Base-by-base conservation (phyloP, 306 rosid genomes). In the Trichosanthes cucumerina region DNA sequence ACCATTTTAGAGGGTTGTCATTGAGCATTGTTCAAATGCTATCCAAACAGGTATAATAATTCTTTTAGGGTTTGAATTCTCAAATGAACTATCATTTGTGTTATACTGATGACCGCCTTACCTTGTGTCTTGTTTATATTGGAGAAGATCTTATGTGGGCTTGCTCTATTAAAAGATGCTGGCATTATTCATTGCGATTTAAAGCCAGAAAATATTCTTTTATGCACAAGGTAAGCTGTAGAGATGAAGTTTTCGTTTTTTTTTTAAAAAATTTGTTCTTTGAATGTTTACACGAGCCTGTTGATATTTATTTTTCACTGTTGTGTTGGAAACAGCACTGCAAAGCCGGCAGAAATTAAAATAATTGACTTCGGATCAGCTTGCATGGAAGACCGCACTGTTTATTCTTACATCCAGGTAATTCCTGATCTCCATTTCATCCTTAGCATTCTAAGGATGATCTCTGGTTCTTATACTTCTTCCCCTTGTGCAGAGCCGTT, bases 341-440 rank as follows among this genome's bases (percentile, higher is more conserved):
- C 91, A 73, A 92, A 91, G 93, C 98, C 93, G 59, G 93, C 97
- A 79, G 99, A 90, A 87, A 86, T 96, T 70, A 96, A 96, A 84
- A 89, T 92, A 80, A 96, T 96, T 79, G 99, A 96, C 89, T 96
- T 96, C 80, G 99, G 99, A 87, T 96, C 99, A 15, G 99, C 99
- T 79, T 96, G 99, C 92, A 87, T 96, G 99, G 98, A 96, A 85
- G 91, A 91, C 71, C 97, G 97, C 72, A 96, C 99, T n/a, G 98
- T 96, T 76, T 96, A 96, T 87, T 96, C 99, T 83, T 96, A 96
- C 84, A 96, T 96, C 82, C 99, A 96, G 99, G 99, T 93, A 80
- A 75, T 66, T 76, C 33, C 63, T 57, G 77, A 59, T 80, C 68
- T 52, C 24, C 46, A 70, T 41, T 49, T 76, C 65, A 64, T 80